A percentile compares a stretch with the other conserved stretches of the same genome.
Evolutionary conservation across 768 basidiomycete genomes (phyloP).

Genomic region (Tremella fuciformis): DNA sequence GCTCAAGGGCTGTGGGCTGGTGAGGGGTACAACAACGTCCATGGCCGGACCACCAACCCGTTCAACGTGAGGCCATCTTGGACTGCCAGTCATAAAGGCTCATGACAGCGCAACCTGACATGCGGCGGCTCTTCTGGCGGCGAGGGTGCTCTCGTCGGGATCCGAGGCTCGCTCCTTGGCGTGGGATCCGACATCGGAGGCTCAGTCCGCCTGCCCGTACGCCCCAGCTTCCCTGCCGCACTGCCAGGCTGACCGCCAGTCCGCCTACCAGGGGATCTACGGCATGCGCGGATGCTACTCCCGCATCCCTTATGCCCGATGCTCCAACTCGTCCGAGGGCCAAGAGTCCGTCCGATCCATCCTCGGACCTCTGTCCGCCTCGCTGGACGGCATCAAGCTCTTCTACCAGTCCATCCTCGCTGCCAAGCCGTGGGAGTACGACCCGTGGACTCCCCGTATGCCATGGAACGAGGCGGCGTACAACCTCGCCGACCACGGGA

Average conservation of each 20-base stretch:
- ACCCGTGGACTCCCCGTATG: conserved; percentile 47
- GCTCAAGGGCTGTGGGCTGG: conserved; percentile 58
- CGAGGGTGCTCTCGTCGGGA: conserved; percentile 44
- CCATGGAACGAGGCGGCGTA: conserved; percentile 54
- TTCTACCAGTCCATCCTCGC: conserved; percentile 67
- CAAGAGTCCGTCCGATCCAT: conserved; percentile 70
- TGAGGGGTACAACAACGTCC: conserved; percentile 41
- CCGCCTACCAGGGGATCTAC: conserved; percentile 67
- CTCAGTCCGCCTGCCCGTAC: conserved; percentile 42
- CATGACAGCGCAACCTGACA: conserved; percentile 55
- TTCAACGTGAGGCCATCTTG: conserved; percentile 23
- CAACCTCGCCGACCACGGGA: conserved; percentile 61
- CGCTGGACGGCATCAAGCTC: conserved; percentile 61
- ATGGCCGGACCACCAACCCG: conserved; percentile 44
- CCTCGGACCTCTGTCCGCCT: conserved; percentile 67
- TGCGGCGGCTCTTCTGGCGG: conserved; percentile 44
- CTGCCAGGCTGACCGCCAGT: conserved; percentile 5
- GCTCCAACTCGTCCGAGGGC: conserved; percentile 65
- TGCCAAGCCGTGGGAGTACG: conserved; percentile 64
- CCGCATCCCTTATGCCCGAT: conserved; percentile 67
- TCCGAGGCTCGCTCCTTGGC: conserved; percentile 35
- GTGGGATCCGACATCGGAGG: conserved; percentile 31
- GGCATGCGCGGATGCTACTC: conserved; percentile 67
- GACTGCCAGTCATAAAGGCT: conserved; percentile 2
- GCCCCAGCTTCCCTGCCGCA: conserved; percentile 18